Conservation (phyloP, 1,284 basidiomycete genomes). For the Phylloboletellus chloephorus region DNA sequence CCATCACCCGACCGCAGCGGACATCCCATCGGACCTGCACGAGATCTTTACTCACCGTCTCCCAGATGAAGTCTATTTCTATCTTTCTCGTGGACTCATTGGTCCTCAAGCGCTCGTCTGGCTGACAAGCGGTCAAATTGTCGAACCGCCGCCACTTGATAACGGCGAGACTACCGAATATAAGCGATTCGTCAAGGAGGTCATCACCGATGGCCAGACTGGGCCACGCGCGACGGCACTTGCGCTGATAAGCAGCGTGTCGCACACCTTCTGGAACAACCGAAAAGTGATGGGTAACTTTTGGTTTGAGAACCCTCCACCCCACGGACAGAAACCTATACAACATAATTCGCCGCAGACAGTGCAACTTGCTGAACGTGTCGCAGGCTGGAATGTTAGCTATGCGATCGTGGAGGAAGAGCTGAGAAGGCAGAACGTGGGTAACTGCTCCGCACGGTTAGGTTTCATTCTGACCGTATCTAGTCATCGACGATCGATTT, state of each 20-base stretch:
- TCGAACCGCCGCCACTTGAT: slow-evolving; percentile 88
- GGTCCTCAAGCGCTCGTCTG: slow-evolving; percentile 86
- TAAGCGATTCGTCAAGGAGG: slow-evolving; percentile 90
- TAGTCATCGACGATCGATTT: slow-evolving; percentile 98
- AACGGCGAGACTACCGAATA: slow-evolving; percentile 96
- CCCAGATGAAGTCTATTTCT: slow-evolving; percentile 96
- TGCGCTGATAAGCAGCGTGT: slow-evolving; percentile 75
- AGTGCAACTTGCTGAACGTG: slow-evolving; percentile 80
- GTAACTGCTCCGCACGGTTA: slow-evolving; percentile 30
- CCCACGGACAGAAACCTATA: slow-evolving; percentile 52
- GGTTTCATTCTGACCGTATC: slow-evolving; percentile 11
- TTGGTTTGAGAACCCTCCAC: slow-evolving; percentile 67
- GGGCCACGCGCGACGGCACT: slow-evolving; percentile 89
- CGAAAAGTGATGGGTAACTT: slow-evolving; percentile 67
- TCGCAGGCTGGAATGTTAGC: slow-evolving; percentile 90
- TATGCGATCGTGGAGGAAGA: slow-evolving; percentile 90
- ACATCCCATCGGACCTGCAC: slow-evolving; percentile 88
- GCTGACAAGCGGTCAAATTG: slow-evolving; percentile 80
- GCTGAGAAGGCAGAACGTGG: slow-evolving; percentile 90
- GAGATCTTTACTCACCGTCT: slow-evolving; percentile 94
- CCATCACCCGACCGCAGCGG: slow-evolving; percentile 73
- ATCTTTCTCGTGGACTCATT: slow-evolving; percentile 88
- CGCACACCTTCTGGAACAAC: slow-evolving; percentile 76
- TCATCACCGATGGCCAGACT: slow-evolving; percentile 88
- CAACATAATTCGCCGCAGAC: slow-evolving; percentile 77